Conservation (phyloP, 768 basidiomycete species). For the Leccinum imitatum region DNA sequence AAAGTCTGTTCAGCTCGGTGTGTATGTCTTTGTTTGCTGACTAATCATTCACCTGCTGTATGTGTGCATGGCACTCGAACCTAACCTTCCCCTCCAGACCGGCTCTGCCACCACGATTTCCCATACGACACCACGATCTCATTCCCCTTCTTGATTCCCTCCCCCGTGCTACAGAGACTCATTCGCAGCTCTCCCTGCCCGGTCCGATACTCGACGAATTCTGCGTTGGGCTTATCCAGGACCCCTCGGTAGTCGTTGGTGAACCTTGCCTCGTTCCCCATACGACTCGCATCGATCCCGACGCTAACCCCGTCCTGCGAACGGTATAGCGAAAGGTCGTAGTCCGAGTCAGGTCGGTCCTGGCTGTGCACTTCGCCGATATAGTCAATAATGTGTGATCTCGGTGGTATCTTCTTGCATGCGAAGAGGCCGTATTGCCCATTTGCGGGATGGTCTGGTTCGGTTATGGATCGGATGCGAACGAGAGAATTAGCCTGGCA, state of each 20-base stretch:
- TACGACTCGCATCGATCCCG: conserved; percentile 70
- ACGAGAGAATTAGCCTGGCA: conserved; percentile 36
- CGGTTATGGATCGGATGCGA: conserved; percentile 56
- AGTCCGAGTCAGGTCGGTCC: conserved; percentile 71
- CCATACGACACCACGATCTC: conserved; percentile 90
- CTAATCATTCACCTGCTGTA: conserved; percentile 9
- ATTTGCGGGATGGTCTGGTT: conserved; percentile 64
- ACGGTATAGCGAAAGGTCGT: conserved; percentile 81
- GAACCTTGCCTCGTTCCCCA: conserved; percentile 88
- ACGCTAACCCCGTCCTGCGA: conserved; percentile 56
- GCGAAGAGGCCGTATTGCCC: conserved; percentile 86
- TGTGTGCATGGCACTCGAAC: background rate
- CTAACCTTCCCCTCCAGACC: background rate
- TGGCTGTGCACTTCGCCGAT: conserved; percentile 83
- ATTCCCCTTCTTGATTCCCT: conserved; percentile 70
- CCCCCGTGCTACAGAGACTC: conserved; percentile 65
- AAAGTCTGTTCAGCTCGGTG: background rate
- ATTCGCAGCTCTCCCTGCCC: conserved; percentile 66
- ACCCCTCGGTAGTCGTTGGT: conserved; percentile 90
- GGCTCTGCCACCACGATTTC: conserved; percentile 74
- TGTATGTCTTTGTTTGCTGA: conserved; percentile 26
- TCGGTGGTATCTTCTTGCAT: conserved; percentile 62
- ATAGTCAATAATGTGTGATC: conserved; percentile 75
- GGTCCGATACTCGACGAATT: conserved; percentile 60
- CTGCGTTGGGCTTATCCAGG: conserved; percentile 62